Conservation (phyloP, 495 filamentous ascomycete genomes). For the Lichina pygmaea region DNA sequence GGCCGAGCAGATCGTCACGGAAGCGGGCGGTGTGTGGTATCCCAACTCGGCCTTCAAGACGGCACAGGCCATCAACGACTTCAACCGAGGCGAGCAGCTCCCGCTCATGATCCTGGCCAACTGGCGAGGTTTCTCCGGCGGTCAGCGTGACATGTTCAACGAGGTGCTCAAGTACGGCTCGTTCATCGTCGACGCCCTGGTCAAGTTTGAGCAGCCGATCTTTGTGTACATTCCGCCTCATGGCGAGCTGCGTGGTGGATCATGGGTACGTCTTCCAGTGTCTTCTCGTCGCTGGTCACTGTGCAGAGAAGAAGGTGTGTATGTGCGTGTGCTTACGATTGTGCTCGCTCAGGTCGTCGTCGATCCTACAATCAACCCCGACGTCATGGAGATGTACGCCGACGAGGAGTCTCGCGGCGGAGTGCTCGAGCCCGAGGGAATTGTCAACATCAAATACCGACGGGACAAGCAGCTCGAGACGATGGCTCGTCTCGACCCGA, state of each 20-base stretch:
- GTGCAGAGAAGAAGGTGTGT: too few relatives aligned
- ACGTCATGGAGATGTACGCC: slow-evolving; percentile 98
- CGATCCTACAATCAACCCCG: slow-evolving; percentile 89
- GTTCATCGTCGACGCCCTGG: slow-evolving; percentile 92
- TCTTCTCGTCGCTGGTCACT: not conserved
- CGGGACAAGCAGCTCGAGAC: slow-evolving; percentile 94
- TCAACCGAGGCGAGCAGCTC: slow-evolving; percentile 96
- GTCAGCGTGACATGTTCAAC: slow-evolving; percentile 99
- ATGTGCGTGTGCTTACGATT: slow-evolving; percentile 1
- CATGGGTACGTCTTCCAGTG: slow-evolving; percentile 35
- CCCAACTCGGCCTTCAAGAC: slow-evolving; percentile 99
- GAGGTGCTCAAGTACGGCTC: slow-evolving; percentile 98
- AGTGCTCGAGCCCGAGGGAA: slow-evolving; percentile 94
- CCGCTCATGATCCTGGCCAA: slow-evolving; percentile 98
- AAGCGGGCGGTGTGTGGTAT: slow-evolving; percentile 98
- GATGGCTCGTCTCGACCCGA: slow-evolving; percentile 77
- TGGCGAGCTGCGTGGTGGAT: slow-evolving; percentile 93
- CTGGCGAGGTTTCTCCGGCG: slow-evolving; percentile 98
- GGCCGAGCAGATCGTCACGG: slow-evolving; percentile 71
- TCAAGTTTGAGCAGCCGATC: slow-evolving; percentile 94
- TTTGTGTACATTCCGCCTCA: slow-evolving; percentile 96
- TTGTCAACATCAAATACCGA: slow-evolving; percentile 93
- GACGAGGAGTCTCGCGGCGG: slow-evolving; percentile 88
- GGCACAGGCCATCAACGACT: slow-evolving; percentile 91
- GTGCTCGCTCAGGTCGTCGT: slow-evolving; percentile 42